phyloP scores from a whole-genome alignment of 805 yeast genomes.

The Wickerhamiella occidentalis region DNA sequence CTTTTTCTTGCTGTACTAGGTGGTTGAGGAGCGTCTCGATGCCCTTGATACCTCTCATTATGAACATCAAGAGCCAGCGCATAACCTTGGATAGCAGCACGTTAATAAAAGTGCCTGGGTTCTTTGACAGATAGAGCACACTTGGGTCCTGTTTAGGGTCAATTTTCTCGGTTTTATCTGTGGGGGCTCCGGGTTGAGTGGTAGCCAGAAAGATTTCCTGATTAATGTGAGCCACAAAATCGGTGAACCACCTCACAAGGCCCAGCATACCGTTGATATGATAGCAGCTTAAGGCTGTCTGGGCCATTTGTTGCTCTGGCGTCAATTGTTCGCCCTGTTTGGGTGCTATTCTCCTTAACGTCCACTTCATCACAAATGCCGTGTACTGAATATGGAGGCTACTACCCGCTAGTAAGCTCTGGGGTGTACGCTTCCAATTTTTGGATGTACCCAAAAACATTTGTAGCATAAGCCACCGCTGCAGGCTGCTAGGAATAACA shows the following conservation, averaged over 20 bases:
- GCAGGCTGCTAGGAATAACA: constrained; percentile 60
- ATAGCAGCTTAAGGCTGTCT: constrained; percentile 22
- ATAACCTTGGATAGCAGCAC: constrained; percentile 29
- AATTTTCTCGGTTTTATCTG: constrained; percentile 3
- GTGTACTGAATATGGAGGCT: constrained; percentile 57
- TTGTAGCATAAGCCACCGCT: constrained; percentile 58
- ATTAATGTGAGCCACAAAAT: constrained; percentile 54
- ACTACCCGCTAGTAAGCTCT: constrained; percentile 45
- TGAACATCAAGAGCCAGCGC: constrained; percentile 28
- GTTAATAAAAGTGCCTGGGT: constrained; percentile 23
- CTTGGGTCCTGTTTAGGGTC: constrained; percentile 9
- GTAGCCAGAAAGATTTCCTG: constrained; percentile 44
- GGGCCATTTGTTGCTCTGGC: constrained; percentile 34
- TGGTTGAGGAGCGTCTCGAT: constrained; percentile 24
- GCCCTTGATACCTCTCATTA: constrained; percentile 31
- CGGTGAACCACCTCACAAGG: constrained; percentile 74
- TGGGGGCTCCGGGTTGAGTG: constrained; percentile 5
- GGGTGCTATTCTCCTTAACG: constrained; percentile 33
- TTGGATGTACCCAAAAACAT: constrained; percentile 44
- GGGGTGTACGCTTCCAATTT: constrained; percentile 36
- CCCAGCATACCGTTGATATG: constrained; percentile 40
- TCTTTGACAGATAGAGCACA: constrained; percentile 4
- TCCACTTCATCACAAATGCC: constrained; percentile 61
- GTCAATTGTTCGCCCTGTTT: constrained; percentile 15
- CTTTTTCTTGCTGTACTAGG: constrained; percentile 14